These are phyloP conservation scores for Metschnikowia proteae DNA, from an alignment of 805 yeast species.

Conservation along the genomic window DNA sequence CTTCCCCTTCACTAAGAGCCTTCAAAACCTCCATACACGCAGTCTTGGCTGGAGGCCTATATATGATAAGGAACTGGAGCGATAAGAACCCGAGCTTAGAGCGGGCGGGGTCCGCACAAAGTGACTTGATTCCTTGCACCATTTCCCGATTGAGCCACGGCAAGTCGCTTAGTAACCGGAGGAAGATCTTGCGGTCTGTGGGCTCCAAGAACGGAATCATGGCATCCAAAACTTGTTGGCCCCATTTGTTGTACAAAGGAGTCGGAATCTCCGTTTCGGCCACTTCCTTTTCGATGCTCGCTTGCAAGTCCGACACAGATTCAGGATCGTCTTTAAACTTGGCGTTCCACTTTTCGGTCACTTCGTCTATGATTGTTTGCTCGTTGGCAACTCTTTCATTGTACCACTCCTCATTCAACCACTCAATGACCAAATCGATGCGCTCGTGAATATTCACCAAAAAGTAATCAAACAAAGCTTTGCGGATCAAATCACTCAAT, in stretches of 20 bases:
- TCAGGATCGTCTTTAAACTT: conserved; percentile 15
- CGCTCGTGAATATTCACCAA: conserved; percentile 67
- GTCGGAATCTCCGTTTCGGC: conserved; percentile 24
- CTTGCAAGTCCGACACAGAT: conserved; percentile 14
- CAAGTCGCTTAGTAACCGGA: conserved; percentile 80
- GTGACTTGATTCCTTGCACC: conserved; percentile 61
- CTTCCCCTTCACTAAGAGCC: conserved; percentile 42
- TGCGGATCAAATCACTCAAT: conserved; percentile 61
- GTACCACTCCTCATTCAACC: conserved; percentile 97
- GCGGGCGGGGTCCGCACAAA: conserved; percentile 85
- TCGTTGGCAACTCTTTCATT: conserved; percentile 47
- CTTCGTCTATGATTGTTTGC: conserved; percentile 21
- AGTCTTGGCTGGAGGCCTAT: conserved; percentile 77
- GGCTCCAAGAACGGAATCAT: conserved; percentile 82
- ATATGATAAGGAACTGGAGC: conserved; percentile 78
- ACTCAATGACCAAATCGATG: conserved; percentile 73
- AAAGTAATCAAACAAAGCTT: conserved; percentile 67
- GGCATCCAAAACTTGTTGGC: conserved; percentile 67
- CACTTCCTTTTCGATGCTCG: conserved; percentile 19
- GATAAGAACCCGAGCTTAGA: conserved; percentile 77
- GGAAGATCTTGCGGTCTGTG: conserved; percentile 72
- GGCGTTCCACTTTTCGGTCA: conserved; percentile 14
- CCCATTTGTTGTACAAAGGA: conserved; percentile 64
- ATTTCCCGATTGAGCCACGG: conserved; percentile 68
- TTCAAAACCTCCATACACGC: conserved; percentile 48